Evolutionary conservation across 257 asterid species (phyloP).

Genomic region (Solanum pinnatisectum): DNA sequence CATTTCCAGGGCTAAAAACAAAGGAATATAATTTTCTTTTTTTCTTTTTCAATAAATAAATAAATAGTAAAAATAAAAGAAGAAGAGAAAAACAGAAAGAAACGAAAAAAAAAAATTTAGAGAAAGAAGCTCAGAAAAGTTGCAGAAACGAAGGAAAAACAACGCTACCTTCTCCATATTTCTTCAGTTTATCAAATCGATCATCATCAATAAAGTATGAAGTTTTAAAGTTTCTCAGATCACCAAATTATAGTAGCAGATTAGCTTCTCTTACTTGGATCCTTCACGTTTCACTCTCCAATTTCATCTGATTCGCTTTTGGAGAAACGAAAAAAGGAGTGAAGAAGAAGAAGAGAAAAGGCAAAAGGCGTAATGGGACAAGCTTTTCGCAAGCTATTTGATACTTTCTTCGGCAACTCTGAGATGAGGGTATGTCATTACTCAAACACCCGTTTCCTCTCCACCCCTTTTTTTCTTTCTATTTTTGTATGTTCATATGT

Average conservation of each 20-base stretch:
- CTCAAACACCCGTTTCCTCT: background rate
- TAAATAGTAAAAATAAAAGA: background rate
- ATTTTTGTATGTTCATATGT: background rate
- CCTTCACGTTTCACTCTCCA: background rate
- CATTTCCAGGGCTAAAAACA: background rate
- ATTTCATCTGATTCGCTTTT: conserved; percentile 2
- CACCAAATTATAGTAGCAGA: background rate
- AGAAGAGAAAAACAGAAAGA: background rate
- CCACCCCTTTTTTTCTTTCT: background rate
- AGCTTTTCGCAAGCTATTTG: conserved; percentile 97
- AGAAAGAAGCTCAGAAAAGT: background rate
- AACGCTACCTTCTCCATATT: background rate
- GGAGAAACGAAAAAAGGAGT: background rate
- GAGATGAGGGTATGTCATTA: conserved; percentile 73
- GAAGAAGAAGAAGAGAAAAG: background rate
- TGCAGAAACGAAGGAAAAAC: background rate
- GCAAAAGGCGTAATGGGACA: conserved; percentile 56
- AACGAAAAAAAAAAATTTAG: no score
- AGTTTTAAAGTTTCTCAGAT: background rate
- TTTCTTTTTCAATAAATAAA: background rate
- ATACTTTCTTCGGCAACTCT: conserved; percentile 88
- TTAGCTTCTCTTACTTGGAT: background rate
- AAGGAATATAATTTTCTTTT: background rate
- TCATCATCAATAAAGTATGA: background rate
- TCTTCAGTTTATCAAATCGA: background rate